Conservation (phyloP, 1,139 yeast species). For the Pneumocystis jirovecii region DNA sequence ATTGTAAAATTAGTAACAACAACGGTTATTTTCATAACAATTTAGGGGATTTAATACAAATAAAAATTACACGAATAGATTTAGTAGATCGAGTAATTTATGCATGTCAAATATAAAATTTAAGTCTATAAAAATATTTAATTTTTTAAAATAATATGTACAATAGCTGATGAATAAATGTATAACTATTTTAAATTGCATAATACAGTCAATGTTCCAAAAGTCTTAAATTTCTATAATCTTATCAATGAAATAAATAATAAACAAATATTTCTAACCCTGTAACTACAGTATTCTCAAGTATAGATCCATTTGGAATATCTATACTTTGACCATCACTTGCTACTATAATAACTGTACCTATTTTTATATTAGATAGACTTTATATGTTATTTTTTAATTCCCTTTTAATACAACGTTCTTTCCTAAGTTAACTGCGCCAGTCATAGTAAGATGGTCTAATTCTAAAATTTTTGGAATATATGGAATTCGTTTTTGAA, state of each 20-base stretch:
- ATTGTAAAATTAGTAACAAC: not conserved
- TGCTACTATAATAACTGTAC: slow-evolving; percentile 94
- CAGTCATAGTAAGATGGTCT: slow-evolving; percentile 94
- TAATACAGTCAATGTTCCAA: not conserved
- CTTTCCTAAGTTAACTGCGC: slow-evolving; percentile 85
- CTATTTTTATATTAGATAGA: not conserved
- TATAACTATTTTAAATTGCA: not conserved
- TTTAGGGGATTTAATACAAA: not conserved
- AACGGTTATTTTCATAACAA: not conserved
- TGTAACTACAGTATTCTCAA: slow-evolving; percentile 28
- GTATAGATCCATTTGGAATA: slow-evolving; percentile 86
- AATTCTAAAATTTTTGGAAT: slow-evolving; percentile 93
- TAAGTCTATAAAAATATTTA: not conserved
- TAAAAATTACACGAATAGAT: not conserved
- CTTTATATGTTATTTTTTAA: not conserved
- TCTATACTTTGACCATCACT: slow-evolving; percentile 94
- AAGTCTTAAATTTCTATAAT: not conserved
- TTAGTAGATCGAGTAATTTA: not conserved
- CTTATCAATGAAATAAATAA: not conserved
- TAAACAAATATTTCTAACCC: not conserved
- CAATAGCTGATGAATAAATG: not conserved
- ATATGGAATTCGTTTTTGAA: slow-evolving; percentile 80
- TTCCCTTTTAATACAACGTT: slow-evolving; percentile 69
- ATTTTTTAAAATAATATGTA: not conserved
- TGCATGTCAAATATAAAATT: not conserved